Percentiles rank a stretch among this genome's conserved stretches.
Evolutionary conservation across 129 eudicot genomes (phyloP).

Genomic region (Sambucus nigra): DNA sequence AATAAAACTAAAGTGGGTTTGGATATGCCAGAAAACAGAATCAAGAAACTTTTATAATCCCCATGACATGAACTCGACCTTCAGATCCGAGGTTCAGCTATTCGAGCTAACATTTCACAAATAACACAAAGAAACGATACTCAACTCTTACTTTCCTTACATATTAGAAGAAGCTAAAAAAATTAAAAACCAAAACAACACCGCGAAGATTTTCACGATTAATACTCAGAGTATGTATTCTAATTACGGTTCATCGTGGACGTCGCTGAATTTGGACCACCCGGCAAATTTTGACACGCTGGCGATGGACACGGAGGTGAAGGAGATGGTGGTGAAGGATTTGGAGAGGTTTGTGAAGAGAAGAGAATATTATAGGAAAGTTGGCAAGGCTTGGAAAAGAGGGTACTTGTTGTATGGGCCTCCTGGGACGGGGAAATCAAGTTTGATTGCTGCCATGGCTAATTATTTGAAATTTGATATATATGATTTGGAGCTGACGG

Average conservation of each 20-base stretch:
- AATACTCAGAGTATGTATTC: conserved; percentile 20
- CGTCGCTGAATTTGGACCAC: conserved; percentile 48
- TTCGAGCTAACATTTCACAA: conserved; percentile 44
- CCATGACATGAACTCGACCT: conserved; percentile 6
- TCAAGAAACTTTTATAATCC: neutral
- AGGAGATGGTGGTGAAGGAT: conserved; percentile 44
- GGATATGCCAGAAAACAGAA: conserved; percentile 8
- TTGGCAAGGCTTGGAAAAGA: conserved; percentile 77
- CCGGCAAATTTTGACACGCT: conserved; percentile 64
- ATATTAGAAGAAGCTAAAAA: conserved; percentile 23
- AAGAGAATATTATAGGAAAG: conserved; percentile 40
- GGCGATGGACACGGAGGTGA: conserved; percentile 49
- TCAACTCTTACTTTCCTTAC: conserved; percentile 36
- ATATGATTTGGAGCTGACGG: conserved; percentile 49
- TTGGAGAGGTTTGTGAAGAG: conserved; percentile 50
- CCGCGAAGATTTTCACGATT: conserved; percentile 35
- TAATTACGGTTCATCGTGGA: conserved; percentile 11
- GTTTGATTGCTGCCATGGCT: conserved; percentile 68
- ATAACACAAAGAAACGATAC: conserved; percentile 27
- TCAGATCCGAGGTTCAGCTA: conserved; percentile 28
- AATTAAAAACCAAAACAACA: conserved; percentile 33
- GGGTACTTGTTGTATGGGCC: conserved; percentile 66
- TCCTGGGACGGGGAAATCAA: conserved; percentile 64
- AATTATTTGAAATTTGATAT: conserved; percentile 55
- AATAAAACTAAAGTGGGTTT: conserved; percentile 36